Conservation (phyloP, 1,284 basidiomycete species). For the Cerioporus squamosus region DNA sequence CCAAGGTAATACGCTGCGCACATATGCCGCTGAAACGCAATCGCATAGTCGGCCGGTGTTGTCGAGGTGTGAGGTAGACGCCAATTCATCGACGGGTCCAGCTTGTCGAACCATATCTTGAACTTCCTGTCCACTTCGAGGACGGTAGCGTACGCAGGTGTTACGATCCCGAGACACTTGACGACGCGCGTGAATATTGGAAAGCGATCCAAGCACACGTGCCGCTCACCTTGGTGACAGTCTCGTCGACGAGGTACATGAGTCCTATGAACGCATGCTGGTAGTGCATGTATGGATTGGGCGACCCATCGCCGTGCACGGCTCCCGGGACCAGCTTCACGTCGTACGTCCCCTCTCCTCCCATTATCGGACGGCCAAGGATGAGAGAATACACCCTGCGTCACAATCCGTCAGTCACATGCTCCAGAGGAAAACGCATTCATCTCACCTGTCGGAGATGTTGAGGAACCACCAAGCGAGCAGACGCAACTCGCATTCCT, state of each 20-base stretch:
- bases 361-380: constrained; percentile 38
- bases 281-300: constrained; percentile 41
- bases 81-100: constrained; percentile 36
- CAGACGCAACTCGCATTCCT: constrained; percentile 48
- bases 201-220: too few species aligned
- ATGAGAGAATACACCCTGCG: constrained; percentile 2
- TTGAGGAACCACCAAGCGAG: constrained; percentile 54
- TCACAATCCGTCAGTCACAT: neutral
- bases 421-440: neutral
- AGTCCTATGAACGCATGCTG: constrained; percentile 44
- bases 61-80: constrained; percentile 12
- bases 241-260: constrained; percentile 44
- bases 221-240: constrained; percentile 42
- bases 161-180: constrained; percentile 44
- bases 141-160: constrained; percentile 41
- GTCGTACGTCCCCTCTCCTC: constrained; percentile 42
- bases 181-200: too few species aligned
- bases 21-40: constrained; percentile 26
- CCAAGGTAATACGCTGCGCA: constrained; percentile 32
- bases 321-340: constrained; percentile 39
- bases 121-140: constrained; percentile 47
- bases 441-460: constrained; percentile 47
- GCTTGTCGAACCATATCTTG: constrained; percentile 45
- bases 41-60: constrained; percentile 20
- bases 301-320: constrained; percentile 39